Percentiles rank a stretch among this genome's conserved stretches.
Evolutionary conservation across 1,139 yeast genomes (phyloP).

Genomic region (Suhomyces kunorum): DNA sequence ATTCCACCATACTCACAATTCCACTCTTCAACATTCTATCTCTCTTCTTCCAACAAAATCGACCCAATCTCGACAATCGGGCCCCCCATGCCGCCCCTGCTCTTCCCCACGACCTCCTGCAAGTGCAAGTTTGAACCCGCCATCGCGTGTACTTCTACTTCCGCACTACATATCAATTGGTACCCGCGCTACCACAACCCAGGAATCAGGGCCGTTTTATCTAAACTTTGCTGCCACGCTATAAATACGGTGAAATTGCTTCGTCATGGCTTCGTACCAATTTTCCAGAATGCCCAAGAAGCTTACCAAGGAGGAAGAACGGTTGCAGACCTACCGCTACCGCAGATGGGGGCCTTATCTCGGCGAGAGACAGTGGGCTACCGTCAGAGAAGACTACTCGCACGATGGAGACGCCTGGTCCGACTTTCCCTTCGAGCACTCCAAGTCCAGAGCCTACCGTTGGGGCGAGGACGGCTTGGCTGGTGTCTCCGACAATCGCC

Average conservation of each 20-base stretch:
- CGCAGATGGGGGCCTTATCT: slow-evolving; percentile 88
- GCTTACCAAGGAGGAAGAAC: slow-evolving; percentile 62
- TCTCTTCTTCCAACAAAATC: no score
- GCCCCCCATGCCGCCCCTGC: background rate
- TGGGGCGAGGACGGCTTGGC: slow-evolving; percentile 99
- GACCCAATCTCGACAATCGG: background rate
- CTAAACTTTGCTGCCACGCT: slow-evolving; percentile 1
- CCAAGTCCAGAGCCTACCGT: slow-evolving; percentile 78
- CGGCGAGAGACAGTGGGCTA: slow-evolving; percentile 92
- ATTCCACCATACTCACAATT: no score
- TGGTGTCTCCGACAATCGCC: slow-evolving; percentile 88
- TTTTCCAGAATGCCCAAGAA: slow-evolving; percentile 9
- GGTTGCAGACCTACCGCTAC: slow-evolving; percentile 61
- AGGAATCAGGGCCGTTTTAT: no score
- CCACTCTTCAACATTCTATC: no score
- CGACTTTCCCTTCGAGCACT: slow-evolving; percentile 85
- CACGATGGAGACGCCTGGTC: slow-evolving; percentile 91
- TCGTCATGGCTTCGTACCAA: slow-evolving; percentile 3
- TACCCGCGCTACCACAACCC: slow-evolving; percentile 8
- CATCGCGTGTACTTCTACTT: slow-evolving; percentile 3
- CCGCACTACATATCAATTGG: slow-evolving; percentile 5
- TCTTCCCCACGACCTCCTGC: background rate
- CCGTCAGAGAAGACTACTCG: slow-evolving; percentile 92
- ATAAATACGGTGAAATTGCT: slow-evolving; percentile 1
- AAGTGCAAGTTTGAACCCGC: background rate